Evolutionary conservation across 148 eudicot species (phyloP).

Genomic region (Heliosperma pusillum): DNA sequence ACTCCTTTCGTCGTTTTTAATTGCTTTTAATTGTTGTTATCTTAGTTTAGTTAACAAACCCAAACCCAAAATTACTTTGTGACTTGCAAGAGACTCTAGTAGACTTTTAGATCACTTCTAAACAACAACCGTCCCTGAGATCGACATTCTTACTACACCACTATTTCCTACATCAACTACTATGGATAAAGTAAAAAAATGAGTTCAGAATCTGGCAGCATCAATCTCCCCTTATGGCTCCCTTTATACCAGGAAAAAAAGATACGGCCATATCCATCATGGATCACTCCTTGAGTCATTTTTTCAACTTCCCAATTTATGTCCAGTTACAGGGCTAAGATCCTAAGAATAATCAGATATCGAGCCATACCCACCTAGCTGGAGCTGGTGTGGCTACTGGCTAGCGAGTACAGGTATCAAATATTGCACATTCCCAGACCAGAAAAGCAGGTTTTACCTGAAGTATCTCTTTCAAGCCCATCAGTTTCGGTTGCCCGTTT

Average conservation of each 20-base stretch:
- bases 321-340: background rate
- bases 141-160: too few relatives aligned
- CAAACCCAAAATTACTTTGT: too few relatives aligned
- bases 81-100: too few relatives aligned
- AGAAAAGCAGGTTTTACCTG: slow-evolving; percentile 46
- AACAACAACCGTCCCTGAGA: too few relatives aligned
- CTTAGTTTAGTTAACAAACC: too few relatives aligned
- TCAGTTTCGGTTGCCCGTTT: slow-evolving; percentile 76
- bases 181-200: background rate
- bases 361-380: background rate
- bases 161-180: too few relatives aligned
- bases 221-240: background rate
- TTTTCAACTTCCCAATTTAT: background rate
- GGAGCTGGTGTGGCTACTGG: too few relatives aligned
- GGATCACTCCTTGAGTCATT: background rate
- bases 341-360: background rate
- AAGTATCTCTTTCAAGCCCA: slow-evolving; percentile 89
- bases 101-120: too few relatives aligned
- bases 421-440: background rate
- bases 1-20: too few relatives aligned
- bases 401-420: background rate
- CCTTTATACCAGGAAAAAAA: background rate
- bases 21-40: too few relatives aligned
- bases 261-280: background rate
- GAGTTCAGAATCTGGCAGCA: background rate